These are phyloP conservation scores for Lasiodiplodia sp. DNA, from an alignment of 2,329 filamentous ascomycete genomes.

Conservation along the genomic window DNA sequence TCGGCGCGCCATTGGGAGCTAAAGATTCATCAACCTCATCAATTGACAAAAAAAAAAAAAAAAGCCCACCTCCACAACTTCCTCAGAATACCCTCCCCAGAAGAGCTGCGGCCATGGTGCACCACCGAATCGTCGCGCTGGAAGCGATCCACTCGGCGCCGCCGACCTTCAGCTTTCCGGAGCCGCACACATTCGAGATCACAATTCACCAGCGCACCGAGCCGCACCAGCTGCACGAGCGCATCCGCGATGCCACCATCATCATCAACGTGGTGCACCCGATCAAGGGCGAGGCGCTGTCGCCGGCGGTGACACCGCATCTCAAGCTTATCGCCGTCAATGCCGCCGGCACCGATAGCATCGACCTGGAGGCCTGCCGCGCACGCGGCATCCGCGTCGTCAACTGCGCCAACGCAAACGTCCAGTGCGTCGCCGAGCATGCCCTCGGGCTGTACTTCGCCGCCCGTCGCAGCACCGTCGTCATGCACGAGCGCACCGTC, in stretches of 20 bases:
- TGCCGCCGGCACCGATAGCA: conserved; percentile 56
- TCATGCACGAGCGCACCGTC: conserved; percentile 45
- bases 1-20: not conserved
- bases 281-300: conserved; percentile 51
- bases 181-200: conserved; percentile 47
- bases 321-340: conserved; percentile 55
- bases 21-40: not conserved
- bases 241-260: conserved; percentile 57
- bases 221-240: conserved; percentile 47
- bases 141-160: conserved; percentile 53
- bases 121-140: conserved; percentile 57
- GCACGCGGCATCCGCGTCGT: conserved; percentile 54
- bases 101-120: conserved; percentile 32
- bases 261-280: conserved; percentile 51
- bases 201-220: conserved; percentile 48
- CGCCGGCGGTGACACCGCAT: conserved; percentile 47
- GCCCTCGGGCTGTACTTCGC: conserved; percentile 60
- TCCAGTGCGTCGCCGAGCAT: conserved; percentile 58
- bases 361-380: conserved; percentile 54
- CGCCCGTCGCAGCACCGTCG: conserved; percentile 51
- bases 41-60: not conserved
- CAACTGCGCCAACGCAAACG: conserved; percentile 57
- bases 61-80: not conserved
- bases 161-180: conserved; percentile 50
- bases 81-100: not conserved